These are phyloP conservation scores for Fusarium sp. DNA, from an alignment of 2,329 filamentous ascomycete genomes.

Conservation along the genomic window DNA sequence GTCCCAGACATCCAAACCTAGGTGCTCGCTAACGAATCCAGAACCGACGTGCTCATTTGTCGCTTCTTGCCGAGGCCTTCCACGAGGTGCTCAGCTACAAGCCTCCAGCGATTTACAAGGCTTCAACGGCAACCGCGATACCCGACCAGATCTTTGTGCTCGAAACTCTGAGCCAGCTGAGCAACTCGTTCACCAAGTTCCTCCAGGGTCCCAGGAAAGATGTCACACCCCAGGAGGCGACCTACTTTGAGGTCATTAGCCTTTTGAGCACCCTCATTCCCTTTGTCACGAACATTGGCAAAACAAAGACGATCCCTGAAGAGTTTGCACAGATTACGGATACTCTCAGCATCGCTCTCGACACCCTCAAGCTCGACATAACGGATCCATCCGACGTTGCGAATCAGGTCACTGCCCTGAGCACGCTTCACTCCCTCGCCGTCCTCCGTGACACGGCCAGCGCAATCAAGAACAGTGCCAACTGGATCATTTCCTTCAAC, in stretches of 20 bases:
- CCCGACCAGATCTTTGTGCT: conserved; percentile 59
- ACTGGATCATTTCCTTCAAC: conserved; percentile 52
- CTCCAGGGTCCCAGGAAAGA: conserved; percentile 46
- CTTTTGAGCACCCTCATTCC: conserved; percentile 54
- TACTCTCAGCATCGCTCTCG: conserved; percentile 26
- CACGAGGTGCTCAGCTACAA: conserved; percentile 62
- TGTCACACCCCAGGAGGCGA: conserved; percentile 57
- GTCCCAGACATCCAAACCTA: conserved; percentile 21
- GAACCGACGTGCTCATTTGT: conserved; percentile 63
- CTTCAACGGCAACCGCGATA: conserved; percentile 50
- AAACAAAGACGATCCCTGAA: conserved; percentile 36
- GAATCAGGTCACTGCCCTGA: conserved; percentile 41
- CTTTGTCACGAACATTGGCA: conserved; percentile 42
- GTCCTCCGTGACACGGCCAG: conserved; percentile 54
- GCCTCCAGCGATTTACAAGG: conserved; percentile 64
- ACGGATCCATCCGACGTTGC: conserved; percentile 19
- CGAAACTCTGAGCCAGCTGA: conserved; percentile 56
- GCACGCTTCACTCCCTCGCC: conserved; percentile 52
- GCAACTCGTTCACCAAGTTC: conserved; percentile 56
- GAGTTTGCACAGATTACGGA: conserved; percentile 44
- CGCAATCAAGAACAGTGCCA: conserved; percentile 47
- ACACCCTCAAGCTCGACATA: conserved; percentile 33
- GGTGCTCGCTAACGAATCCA: conserved; percentile 43
- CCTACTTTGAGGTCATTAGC: conserved; percentile 58
- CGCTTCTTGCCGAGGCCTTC: conserved; percentile 63